Conservation (phyloP, 148 eudicot species). For the Amaranthus cruentus region DNA sequence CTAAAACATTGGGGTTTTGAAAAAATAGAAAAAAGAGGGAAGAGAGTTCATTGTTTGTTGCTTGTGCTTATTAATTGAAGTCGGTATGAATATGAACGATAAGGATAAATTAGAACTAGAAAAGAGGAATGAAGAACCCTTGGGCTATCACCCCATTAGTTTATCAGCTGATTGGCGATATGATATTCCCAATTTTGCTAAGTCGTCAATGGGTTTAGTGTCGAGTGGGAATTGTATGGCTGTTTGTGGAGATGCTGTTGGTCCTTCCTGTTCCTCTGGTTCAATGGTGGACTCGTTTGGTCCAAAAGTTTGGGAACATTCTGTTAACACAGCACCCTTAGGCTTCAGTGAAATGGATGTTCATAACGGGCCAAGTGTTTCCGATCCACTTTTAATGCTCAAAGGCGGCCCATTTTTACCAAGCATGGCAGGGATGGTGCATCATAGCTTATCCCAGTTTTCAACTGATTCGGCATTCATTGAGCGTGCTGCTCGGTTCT, state of each 20-base stretch:
- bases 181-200: slow-evolving; percentile 31
- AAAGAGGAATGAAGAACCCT: slow-evolving; percentile 47
- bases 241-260: slow-evolving; percentile 39
- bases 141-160: slow-evolving; percentile 40
- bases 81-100: slow-evolving; percentile 40
- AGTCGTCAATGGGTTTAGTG: slow-evolving; percentile 47
- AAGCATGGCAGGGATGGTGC: slow-evolving; percentile 42
- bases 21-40: not conserved
- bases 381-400: slow-evolving; percentile 46
- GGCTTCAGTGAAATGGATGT: slow-evolving; percentile 56
- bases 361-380: slow-evolving; percentile 41
- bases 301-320: slow-evolving; percentile 63
- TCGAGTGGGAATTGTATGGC: slow-evolving; percentile 32
- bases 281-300: slow-evolving; percentile 58
- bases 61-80: no score
- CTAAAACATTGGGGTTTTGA: not conserved
- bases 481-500: slow-evolving; percentile 76
- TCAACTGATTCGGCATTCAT: slow-evolving; percentile 83
- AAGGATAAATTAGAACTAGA: slow-evolving; percentile 50
- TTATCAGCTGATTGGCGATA: slow-evolving; percentile 65
- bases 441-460: slow-evolving; percentile 63
- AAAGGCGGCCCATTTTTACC: slow-evolving; percentile 52
- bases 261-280: slow-evolving; percentile 47
- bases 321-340: slow-evolving; percentile 36
- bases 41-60: not conserved